Base-by-base conservation (phyloP, 192 early-diverging fungal species). In the Backusella tarrabulga region DNA sequence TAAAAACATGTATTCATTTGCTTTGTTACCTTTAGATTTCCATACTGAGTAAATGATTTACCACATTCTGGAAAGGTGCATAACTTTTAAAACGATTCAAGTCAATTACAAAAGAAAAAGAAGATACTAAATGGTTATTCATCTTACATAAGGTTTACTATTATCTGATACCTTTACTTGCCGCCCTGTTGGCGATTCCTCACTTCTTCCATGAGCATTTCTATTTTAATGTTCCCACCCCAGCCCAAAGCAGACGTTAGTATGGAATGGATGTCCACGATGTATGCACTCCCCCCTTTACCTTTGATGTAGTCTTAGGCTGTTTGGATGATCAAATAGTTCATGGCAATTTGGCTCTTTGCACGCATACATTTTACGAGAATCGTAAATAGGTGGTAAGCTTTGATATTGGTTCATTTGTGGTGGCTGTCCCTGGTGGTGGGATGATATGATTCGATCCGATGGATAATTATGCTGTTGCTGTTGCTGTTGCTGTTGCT, bases 71-170 rank as follows among this genome's bases (percentile, higher is more conserved):
- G 68, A 70, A 70, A 70, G 21, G 34, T 23, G 40, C 68, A 70
- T 41, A 41, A 40, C 68, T 70, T 69, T 38, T 17, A 40, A 68
- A 38, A 69, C 36, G 12, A 6, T 17, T 29, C 8, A 68, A 29
- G 34, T 44, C 42, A 44, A 44, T 50, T 50, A n/a, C 4, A 50
- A 50, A 50, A 50, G n/a, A 50, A 6, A 50, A 14, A 44, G 12
- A 50, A 50, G 42, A 44, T 17, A 50, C 19, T n/a, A 50, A 50
- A 50, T 50, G 46, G 46, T 50, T 50, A 70, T 70, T n/a, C 23
- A 36, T 38, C 68, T 70, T 70, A 70, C 68, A 70, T 70, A 70
- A 70, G 68, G 68, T 70, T 35, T 70, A 21, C 34, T 36, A 41
- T 40, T 23, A 35, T 40, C 68, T 70, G 68, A 26, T 40, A 23